Evolutionary conservation across 2,329 filamentous ascomycete genomes (phyloP), one percentile per base, ranked within the genome.

Genomic region (Dothistroma pini): DNA sequence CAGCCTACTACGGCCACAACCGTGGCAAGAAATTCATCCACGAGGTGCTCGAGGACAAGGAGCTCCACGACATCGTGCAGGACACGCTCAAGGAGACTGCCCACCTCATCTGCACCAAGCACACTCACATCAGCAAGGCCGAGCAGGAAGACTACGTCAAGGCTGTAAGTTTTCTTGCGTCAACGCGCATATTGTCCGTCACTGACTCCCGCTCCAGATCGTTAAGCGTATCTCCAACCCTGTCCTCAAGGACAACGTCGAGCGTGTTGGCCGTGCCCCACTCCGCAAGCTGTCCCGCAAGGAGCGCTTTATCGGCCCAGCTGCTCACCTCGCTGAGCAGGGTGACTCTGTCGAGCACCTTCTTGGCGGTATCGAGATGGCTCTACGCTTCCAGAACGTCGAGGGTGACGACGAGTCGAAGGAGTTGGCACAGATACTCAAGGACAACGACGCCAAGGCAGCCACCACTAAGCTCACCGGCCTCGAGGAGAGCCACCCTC

Each of bases 281-380:
- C 82, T 99, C 63, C 89, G 95, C 75, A 99, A 99, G 83, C 84
- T 99, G 35, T 89, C 89, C 67, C 90, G 93, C 77, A 95, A 96
- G 80, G 95, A 99, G 81, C 92, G 95, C 50, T 96, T 99, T 81
- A 88, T 99, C 70, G 92, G 90, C 51, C 95, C 95, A 5, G 93
- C 95, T 51, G 86, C 90, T 10, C 89, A 96, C 78, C 85, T 99
- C 19, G 92, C 92, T 51, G 91, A 96, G 81, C 82, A 84, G 62
- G 91, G 86, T 61, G 82, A 91, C 77, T 84, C 85, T 69, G 89
- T 88, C 75, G 83, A 86, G 60, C 87, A 85, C 57, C 83, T 99
- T 32, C 81, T 97, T 57, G 89, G 88, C 61, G 90, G 91, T 21
- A 86, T 95, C 51, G 93, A 97, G 82, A 91, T 93, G 86, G 88